Evolutionary conservation across 768 basidiomycete species (phyloP).

Genomic region (Cyathus striatus): DNA sequence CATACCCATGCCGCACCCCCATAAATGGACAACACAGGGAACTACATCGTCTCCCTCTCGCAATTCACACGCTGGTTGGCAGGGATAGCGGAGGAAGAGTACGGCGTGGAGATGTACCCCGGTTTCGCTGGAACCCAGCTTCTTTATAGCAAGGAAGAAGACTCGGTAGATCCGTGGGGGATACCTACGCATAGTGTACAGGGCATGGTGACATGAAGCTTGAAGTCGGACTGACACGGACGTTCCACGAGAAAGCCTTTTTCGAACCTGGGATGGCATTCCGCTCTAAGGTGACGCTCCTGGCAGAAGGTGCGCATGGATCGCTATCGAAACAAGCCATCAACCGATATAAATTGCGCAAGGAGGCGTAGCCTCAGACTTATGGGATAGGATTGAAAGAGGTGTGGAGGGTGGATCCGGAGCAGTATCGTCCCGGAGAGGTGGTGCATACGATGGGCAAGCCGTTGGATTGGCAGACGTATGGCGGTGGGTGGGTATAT

Average conservation of each 20-base stretch:
- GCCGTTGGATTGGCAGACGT: slow-evolving; percentile 79
- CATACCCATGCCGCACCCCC: slow-evolving; percentile 96
- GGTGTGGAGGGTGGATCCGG: slow-evolving; percentile 84
- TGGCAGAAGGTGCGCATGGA: slow-evolving; percentile 95
- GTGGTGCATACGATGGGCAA: slow-evolving; percentile 95
- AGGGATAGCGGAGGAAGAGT: slow-evolving; percentile 68
- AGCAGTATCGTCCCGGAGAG: slow-evolving; percentile 61
- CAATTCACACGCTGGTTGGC: slow-evolving; percentile 88
- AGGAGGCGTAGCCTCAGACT: slow-evolving; percentile 77
- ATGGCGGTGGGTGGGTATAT: slow-evolving; percentile 93
- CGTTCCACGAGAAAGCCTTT: slow-evolving; percentile 70
- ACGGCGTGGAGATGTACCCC: slow-evolving; percentile 93
- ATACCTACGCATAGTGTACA: slow-evolving; percentile 46
- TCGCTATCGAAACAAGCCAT: slow-evolving; percentile 80
- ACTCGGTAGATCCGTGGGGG: slow-evolving; percentile 34
- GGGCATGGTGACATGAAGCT: slow-evolving; percentile 90
- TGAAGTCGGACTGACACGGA: slow-evolving; percentile 86
- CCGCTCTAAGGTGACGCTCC: slow-evolving; percentile 82
- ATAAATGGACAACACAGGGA: slow-evolving; percentile 92
- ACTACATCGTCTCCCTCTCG: slow-evolving; percentile 89
- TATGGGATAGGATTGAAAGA: slow-evolving; percentile 97
- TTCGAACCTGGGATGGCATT: slow-evolving; percentile 98
- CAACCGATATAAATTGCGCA: slow-evolving; percentile 68
- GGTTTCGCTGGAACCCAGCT: slow-evolving; percentile 92
- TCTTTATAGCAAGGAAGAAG: slow-evolving; percentile 56